Conservation (phyloP, 2,329 filamentous ascomycete genomes). For the Oidium heveae region DNA sequence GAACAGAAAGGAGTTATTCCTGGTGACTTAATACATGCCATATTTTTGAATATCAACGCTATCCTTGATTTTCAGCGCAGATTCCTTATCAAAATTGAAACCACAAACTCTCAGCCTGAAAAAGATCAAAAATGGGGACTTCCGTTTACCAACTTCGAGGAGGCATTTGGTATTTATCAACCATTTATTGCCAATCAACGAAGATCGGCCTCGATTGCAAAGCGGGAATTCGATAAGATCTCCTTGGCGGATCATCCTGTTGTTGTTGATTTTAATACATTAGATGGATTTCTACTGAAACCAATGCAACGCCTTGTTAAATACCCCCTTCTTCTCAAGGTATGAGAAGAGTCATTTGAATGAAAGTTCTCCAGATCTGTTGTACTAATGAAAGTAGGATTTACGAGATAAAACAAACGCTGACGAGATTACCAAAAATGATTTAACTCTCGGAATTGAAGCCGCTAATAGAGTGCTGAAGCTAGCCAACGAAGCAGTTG, state of each 20-base stretch:
- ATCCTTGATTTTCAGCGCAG: conserved; percentile 88
- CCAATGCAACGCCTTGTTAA: conserved; percentile 90
- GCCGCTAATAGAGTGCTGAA: conserved; percentile 60
- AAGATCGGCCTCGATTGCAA: conserved; percentile 65
- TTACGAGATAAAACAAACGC: conserved; percentile 61
- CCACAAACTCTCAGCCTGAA: conserved; percentile 63
- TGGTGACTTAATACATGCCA: conserved; percentile 75
- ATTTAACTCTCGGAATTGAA: conserved; percentile 53
- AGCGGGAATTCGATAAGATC: conserved; percentile 71
- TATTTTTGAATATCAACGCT: conserved; percentile 88
- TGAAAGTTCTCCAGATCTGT: not conserved
- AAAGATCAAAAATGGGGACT: conserved; percentile 75
- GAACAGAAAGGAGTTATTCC: conserved; percentile 72
- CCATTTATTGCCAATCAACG: conserved; percentile 94
- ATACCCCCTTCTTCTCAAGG: conserved; percentile 73
- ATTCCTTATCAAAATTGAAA: conserved; percentile 87
- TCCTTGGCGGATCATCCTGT: conserved; percentile 50
- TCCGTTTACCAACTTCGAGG: conserved; percentile 66
- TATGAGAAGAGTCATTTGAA: conserved; percentile 15
- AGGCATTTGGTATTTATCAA: conserved; percentile 78
- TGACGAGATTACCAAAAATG: conserved; percentile 41
- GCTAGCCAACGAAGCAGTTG: conserved; percentile 75
- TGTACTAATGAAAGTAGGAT: conserved; percentile 28
- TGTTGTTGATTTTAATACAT: conserved; percentile 61
- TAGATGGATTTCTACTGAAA: conserved; percentile 84